Evolutionary conservation across 2,329 filamentous ascomycete genomes (phyloP).

Genomic region (Niveomyces coronatus): DNA sequence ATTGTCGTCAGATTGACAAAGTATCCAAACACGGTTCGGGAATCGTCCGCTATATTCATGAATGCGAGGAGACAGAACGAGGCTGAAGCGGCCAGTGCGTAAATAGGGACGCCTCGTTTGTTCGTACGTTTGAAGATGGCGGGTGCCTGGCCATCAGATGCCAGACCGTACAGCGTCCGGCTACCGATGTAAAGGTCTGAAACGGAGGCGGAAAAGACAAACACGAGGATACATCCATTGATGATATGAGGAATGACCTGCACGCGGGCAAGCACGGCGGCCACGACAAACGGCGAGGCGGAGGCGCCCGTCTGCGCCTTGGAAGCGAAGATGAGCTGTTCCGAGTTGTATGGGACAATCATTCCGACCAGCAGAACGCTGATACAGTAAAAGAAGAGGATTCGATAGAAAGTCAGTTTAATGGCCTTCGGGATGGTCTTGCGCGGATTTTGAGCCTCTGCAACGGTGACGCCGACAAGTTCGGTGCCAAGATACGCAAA

Average conservation of each 20-base stretch:
- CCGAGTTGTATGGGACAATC: conserved; percentile 61
- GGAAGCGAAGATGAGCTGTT: conserved; percentile 55
- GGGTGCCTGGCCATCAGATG: conserved; percentile 61
- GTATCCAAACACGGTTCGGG: conserved; percentile 48
- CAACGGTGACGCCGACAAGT: conserved; percentile 10
- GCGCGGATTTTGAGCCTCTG: conserved; percentile 9
- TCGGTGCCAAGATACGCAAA: conserved; percentile 20
- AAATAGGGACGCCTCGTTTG: conserved; percentile 59
- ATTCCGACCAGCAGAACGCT: conserved; percentile 66
- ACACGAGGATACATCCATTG: conserved; percentile 64
- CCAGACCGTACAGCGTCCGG: conserved; percentile 62
- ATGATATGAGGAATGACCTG: conserved; percentile 53
- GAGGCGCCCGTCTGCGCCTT: conserved; percentile 17
- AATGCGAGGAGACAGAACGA: conserved; percentile 59
- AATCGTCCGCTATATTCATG: conserved; percentile 50
- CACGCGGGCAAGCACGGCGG: conserved; percentile 55
- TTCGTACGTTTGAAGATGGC: conserved; percentile 61
- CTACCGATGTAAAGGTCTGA: conserved; percentile 68
- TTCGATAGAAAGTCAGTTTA: conserved; percentile 72
- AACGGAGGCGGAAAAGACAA: conserved; percentile 68
- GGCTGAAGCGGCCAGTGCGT: conserved; percentile 50
- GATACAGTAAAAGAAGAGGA: conserved; percentile 69
- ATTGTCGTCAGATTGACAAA: conserved; percentile 59
- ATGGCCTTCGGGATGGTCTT: conserved; percentile 44
- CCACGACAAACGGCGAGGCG: conserved; percentile 60